These are phyloP conservation scores for Candida chauliodis DNA, from an alignment of 805 yeast species.

Conservation along the genomic window DNA sequence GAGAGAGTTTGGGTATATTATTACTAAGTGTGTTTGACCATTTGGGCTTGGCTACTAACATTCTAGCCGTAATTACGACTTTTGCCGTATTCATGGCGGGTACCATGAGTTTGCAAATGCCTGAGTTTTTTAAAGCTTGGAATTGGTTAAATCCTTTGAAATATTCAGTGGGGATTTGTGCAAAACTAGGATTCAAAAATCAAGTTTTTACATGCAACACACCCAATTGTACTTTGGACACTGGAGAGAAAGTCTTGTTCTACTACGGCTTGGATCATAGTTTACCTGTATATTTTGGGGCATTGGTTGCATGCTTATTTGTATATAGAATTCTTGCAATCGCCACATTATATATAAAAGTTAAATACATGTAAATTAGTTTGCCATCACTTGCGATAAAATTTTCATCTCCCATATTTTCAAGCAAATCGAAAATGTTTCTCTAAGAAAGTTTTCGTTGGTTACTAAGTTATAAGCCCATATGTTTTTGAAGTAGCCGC, in stretches of 20 bases:
- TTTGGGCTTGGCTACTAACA: constrained; percentile 77
- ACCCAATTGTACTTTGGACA: constrained; percentile 20
- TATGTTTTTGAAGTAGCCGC: constrained; percentile 1
- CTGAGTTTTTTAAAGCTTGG: constrained; percentile 59
- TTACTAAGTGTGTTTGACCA: constrained; percentile 70
- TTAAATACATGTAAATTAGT: constrained; percentile 11
- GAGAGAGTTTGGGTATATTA: constrained; percentile 79
- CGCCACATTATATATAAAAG: constrained; percentile 20
- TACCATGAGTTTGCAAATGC: constrained; percentile 71
- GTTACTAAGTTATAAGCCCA: constrained; percentile 1
- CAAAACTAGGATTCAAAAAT: constrained; percentile 53
- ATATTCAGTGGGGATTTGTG: constrained; percentile 58
- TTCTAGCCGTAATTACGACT: constrained; percentile 61
- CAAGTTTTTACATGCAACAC: constrained; percentile 47
- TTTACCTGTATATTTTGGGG: constrained; percentile 29
- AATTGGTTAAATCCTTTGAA: constrained; percentile 74
- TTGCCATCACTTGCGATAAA: neutral
- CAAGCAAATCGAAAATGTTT: constrained; percentile 4
- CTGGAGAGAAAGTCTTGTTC: constrained; percentile 31
- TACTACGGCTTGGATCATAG: constrained; percentile 24
- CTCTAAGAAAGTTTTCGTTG: constrained; percentile 1
- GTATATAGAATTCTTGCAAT: constrained; percentile 30
- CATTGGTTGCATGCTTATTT: constrained; percentile 31
- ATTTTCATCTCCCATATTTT: constrained; percentile 7
- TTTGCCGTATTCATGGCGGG: constrained; percentile 84